Percentiles rank a stretch among this genome's conserved stretches.
Conservation (phyloP, 495 filamentous ascomycete genomes). For the Penicillium arizonense region DNA sequence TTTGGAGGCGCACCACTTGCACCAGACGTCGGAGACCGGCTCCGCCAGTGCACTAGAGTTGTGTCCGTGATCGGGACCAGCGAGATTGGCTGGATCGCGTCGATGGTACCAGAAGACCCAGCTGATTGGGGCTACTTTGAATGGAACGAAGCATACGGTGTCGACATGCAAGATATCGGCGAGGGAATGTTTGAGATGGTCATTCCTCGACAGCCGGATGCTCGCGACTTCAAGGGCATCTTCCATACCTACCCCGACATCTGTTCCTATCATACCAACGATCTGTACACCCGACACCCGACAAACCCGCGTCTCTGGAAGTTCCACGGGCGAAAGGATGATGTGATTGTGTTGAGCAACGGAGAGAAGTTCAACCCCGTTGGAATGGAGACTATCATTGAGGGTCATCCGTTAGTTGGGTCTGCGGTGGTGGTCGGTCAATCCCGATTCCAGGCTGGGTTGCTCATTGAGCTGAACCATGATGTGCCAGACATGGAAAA, state of each 20-base stretch:
- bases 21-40: constrained; percentile 10
- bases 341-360: constrained; percentile 42
- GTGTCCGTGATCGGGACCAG: constrained; percentile 15
- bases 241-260: constrained; percentile 57
- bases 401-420: constrained; percentile 22
- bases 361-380: constrained; percentile 47
- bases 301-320: constrained; percentile 28
- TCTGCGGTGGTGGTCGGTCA: constrained; percentile 36
- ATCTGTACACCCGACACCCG: constrained; percentile 51
- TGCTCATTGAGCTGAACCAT: constrained; percentile 35
- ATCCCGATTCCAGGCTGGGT: constrained; percentile 28
- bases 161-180: constrained; percentile 38
- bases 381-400: constrained; percentile 31
- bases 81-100: constrained; percentile 18
- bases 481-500: constrained; percentile 14
- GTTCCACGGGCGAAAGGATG: constrained; percentile 34
- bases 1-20: constrained; percentile 26
- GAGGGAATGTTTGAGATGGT: constrained; percentile 48
- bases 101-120: constrained; percentile 32
- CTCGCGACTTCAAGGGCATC: constrained; percentile 38
- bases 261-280: constrained; percentile 53
- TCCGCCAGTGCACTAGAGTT: constrained; percentile 15
- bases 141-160: constrained; percentile 43
- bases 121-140: constrained; percentile 53
- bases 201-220: constrained; percentile 6